phyloP scores from a whole-genome alignment of 2,329 filamentous ascomycete species.

The Neopestalotiopsis clavispora region DNA sequence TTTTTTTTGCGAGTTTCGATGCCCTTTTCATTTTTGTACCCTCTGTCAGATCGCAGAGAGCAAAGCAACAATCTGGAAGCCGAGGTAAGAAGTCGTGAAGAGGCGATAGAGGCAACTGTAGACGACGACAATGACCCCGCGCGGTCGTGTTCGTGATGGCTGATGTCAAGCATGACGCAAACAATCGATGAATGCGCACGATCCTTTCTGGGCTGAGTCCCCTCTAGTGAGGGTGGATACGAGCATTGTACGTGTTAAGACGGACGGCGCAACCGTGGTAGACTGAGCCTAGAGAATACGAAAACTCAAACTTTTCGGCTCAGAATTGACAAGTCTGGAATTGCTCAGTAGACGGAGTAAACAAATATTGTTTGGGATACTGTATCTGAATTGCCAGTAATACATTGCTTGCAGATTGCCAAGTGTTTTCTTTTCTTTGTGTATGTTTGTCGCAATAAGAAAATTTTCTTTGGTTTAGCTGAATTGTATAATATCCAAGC shows the following conservation, averaged over 20 bases:
- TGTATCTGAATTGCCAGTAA: no score
- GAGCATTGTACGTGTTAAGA: background rate
- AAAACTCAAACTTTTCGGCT: background rate
- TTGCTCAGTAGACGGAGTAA: no score
- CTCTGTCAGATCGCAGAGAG: no score
- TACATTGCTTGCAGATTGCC: no score
- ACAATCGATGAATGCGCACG: background rate
- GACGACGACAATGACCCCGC: background rate
- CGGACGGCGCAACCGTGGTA: background rate
- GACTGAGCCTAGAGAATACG: background rate
- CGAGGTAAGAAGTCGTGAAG: no score
- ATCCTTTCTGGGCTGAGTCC: background rate
- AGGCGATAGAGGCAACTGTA: no score
- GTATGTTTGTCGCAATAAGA: background rate
- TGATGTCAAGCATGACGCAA: slow-evolving; percentile 1
- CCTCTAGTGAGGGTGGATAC: background rate
- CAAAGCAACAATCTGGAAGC: no score
- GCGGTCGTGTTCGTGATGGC: background rate
- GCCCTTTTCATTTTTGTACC: no score
- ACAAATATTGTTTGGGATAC: no score
- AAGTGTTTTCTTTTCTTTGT: background rate
- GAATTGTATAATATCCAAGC: background rate
- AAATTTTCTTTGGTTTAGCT: background rate
- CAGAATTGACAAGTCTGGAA: no score
- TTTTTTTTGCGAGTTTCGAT: background rate